Base-by-base conservation (phyloP, 768 basidiomycete genomes). In the Rickenella mellea region DNA sequence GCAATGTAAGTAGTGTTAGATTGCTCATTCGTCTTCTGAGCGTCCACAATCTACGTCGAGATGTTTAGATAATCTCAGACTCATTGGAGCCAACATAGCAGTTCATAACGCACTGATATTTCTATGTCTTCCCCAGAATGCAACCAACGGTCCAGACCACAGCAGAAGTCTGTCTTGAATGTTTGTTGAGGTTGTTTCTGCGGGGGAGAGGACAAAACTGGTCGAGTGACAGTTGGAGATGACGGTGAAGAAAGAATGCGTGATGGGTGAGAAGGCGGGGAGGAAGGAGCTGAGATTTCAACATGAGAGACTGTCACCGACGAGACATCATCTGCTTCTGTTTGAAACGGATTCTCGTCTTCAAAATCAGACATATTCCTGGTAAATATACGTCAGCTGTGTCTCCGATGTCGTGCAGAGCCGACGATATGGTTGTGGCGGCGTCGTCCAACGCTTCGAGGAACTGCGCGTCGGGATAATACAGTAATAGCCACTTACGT, bases 1-100 rank as follows among this genome's bases (percentile, higher is more conserved):
- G 83, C 78, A 59, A 98, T 99, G 59, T 98, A 98, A 5, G 86
- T 80, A 17, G 90, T 84, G 38, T 70, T 78, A n/a, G 91, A 75
- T 53, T 88, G 86, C 42, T 87, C 71, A 10, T 83, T 78, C 20
- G 93, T 98, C 77, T 99, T 99, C 64, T 86, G 80, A 11, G 96
- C 94, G 55, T 98, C 94, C 26, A 80, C 76, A 49, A 99, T 97
- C 92, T 96, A 59, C 44, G 27, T 29, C 44, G 9, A 33, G 22
- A 10, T 25, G 40, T 26, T 39, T 10, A 17, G 6, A 24, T 25
- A 24, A 21, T 14, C 15, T 37, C 32, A 40, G 12, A 15, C 40
- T n/a, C 12, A 15, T 24, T 9, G 3, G 12, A 28, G 15, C 7
- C 31, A 42, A 42, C 28, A 20, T 29, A 19, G 15, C 15, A 10